A percentile compares a stretch with the other conserved stretches of the same genome.
phyloP scores from a whole-genome alignment of 78 protist genomes.

The Guillardia theta region DNA sequence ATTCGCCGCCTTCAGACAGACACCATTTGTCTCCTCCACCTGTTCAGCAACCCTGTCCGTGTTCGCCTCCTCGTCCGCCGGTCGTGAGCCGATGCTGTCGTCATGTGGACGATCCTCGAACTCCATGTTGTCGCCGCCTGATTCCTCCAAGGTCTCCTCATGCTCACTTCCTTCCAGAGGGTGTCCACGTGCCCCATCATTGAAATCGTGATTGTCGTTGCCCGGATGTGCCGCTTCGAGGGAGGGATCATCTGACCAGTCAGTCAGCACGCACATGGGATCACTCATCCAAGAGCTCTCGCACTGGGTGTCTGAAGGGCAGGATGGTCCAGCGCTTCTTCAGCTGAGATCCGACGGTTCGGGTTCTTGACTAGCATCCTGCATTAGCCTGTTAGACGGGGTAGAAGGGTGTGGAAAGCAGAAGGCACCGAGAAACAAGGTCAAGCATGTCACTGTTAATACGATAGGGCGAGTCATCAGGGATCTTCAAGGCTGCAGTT shows the following conservation, averaged over 20 bases:
- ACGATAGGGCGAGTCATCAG: background rate
- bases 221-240: background rate
- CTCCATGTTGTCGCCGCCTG: background rate
- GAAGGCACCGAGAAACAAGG: too few species aligned
- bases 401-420: too few species aligned
- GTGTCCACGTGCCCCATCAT: background rate
- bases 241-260: too few species aligned
- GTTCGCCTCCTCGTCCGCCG: too few species aligned
- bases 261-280: too few species aligned
- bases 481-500: background rate
- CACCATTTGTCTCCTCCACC: too few species aligned
- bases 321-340: background rate
- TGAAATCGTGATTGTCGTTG: background rate
- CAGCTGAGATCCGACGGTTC: background rate
- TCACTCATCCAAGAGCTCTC: background rate
- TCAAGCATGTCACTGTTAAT: background rate
- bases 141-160: background rate
- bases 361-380: background rate
- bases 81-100: too few species aligned
- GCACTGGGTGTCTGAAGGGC: background rate
- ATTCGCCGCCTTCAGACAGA: too few species aligned
- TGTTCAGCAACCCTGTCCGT: too few species aligned
- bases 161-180: background rate
- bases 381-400: too few species aligned
- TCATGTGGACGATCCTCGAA: too few species aligned